A percentile compares a stretch with the other conserved stretches of the same genome.
phyloP scores from a whole-genome alignment of 192 early-diverging fungal genomes.

The Cetraspora pellucida region DNA sequence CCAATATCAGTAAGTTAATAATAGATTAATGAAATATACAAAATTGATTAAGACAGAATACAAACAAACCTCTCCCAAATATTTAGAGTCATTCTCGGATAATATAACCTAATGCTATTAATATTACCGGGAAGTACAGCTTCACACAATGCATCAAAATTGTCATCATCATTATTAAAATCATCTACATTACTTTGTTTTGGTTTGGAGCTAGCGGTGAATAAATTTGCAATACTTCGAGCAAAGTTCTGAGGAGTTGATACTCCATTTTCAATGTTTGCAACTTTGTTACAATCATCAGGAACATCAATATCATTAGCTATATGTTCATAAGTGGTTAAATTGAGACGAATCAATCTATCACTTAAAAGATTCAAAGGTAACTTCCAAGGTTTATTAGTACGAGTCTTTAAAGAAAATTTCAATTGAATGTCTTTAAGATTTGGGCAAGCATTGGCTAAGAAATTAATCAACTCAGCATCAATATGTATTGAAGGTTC shows the following conservation, averaged over 20 bases:
- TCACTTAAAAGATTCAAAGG: slow-evolving; percentile 14
- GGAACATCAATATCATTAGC: neutral
- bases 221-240: neutral
- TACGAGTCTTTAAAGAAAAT: slow-evolving; percentile 4
- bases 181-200: neutral
- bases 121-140: neutral
- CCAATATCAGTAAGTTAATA: neutral
- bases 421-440: slow-evolving; percentile 13
- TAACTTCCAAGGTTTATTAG: neutral
- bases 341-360: slow-evolving; percentile 8
- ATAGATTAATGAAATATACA: neutral
- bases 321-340: slow-evolving; percentile 3
- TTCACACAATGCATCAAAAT: slow-evolving; percentile 21
- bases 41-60: neutral
- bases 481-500: slow-evolving; percentile 17
- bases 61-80: slow-evolving; percentile 21
- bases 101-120: neutral
- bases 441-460: slow-evolving; percentile 15
- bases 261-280: neutral
- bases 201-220: neutral
- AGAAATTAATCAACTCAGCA: slow-evolving; percentile 14
- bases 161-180: neutral
- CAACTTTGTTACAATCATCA: neutral
- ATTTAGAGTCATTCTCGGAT: slow-evolving; percentile 11
- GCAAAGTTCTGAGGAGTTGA: neutral